A percentile compares a stretch with the other conserved stretches of the same genome.
Evolutionary conservation across 2,329 filamentous ascomycete genomes (phyloP).

Genomic region (Raffaelea deltoideospora): DNA sequence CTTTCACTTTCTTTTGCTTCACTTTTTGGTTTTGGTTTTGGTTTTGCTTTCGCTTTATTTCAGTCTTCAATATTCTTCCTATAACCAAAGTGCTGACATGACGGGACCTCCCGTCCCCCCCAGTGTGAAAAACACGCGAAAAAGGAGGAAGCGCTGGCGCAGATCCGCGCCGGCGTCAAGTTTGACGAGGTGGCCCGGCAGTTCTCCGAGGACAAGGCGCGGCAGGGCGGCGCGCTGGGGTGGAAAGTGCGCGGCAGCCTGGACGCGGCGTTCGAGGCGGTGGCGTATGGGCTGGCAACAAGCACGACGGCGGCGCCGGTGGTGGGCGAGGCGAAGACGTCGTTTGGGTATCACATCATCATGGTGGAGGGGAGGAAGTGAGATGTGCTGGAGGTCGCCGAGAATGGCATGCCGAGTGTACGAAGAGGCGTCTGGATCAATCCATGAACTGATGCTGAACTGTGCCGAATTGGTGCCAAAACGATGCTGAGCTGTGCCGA

Average conservation of each 20-base stretch:
- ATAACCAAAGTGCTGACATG: no score
- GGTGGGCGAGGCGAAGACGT: slow-evolving; percentile 56
- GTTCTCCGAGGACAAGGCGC: slow-evolving; percentile 64
- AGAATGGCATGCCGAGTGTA: no score
- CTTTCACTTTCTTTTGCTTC: no score
- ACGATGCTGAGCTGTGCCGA: no score
- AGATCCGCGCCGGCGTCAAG: slow-evolving; percentile 50
- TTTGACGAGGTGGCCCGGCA: slow-evolving; percentile 62
- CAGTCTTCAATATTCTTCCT: no score
- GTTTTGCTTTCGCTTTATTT: no score
- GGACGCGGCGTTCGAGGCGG: slow-evolving; percentile 54
- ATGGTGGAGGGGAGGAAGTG: slow-evolving; percentile 53
- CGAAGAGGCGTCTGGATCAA: no score
- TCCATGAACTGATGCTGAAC: no score
- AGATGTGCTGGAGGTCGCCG: no score
- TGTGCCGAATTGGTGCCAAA: no score
- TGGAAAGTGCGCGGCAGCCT: slow-evolving; percentile 58
- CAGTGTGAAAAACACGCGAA: slow-evolving; percentile 62
- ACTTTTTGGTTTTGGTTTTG: no score
- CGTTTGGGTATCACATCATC: slow-evolving; percentile 65
- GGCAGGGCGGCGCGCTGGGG: slow-evolving; percentile 53
- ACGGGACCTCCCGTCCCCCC: no score
- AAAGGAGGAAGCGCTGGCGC: slow-evolving; percentile 60
- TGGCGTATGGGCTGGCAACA: slow-evolving; percentile 53
- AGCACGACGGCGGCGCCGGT: slow-evolving; percentile 51